Conservation (phyloP, 2,329 filamentous ascomycete genomes). For the Sclerotinia sclerotiorum region DNA sequence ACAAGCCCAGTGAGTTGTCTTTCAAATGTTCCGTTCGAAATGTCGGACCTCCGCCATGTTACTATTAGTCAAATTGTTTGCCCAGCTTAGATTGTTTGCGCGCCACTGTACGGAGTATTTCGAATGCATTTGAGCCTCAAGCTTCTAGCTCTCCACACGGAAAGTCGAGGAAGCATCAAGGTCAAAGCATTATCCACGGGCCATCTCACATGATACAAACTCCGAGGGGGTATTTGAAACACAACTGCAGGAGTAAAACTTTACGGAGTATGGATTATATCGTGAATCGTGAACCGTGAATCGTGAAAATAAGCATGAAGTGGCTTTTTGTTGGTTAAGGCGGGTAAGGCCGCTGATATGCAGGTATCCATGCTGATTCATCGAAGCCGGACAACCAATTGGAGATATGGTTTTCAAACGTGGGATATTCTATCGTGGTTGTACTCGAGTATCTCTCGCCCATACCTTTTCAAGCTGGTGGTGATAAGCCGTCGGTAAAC, state of each 20-base stretch:
- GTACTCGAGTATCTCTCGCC: not conserved
- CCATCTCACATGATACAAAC: constrained; percentile 3
- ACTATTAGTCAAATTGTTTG: too few species aligned
- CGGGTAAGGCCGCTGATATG: constrained; percentile 7
- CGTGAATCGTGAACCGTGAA: too few species aligned
- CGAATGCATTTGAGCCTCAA: not conserved
- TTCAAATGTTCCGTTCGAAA: too few species aligned
- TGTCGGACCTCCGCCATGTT: not conserved
- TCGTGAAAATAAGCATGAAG: constrained; percentile 14
- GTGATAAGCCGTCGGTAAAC: not conserved
- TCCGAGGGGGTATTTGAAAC: not conserved
- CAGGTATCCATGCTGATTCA: not conserved
- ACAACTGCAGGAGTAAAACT: not conserved
- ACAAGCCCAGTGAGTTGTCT: too few species aligned
- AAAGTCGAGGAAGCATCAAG: too few species aligned
- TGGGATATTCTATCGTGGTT: not conserved
- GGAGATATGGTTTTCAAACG: not conserved
- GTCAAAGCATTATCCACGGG: not conserved
- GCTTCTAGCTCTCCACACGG: not conserved
- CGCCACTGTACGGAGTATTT: too few species aligned
- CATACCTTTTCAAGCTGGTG: not conserved
- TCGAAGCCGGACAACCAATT: not conserved
- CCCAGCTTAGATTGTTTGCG: too few species aligned
- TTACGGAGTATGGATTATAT: not conserved
- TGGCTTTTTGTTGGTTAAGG: not conserved